These are phyloP conservation scores for Talaromyces liani DNA, from an alignment of 495 filamentous ascomycete genomes.

Conservation along the genomic window DNA sequence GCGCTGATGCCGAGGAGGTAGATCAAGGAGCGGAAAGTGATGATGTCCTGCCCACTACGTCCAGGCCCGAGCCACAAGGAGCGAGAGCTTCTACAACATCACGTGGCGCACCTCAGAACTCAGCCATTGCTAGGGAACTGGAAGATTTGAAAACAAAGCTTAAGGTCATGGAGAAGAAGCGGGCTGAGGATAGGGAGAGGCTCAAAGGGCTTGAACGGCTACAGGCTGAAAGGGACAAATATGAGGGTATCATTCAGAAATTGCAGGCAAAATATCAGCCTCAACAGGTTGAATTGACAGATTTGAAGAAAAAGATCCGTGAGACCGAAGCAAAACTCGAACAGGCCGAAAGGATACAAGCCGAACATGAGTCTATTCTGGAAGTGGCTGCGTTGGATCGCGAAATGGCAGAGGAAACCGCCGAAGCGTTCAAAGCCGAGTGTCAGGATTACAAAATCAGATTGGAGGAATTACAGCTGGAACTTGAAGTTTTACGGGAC, in stretches of 20 bases:
- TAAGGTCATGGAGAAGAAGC: conserved; percentile 71
- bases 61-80: not conserved
- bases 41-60: not conserved
- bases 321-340: conserved; percentile 63
- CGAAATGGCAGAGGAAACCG: conserved; percentile 94
- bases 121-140: conserved; percentile 54
- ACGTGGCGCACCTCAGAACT: conserved; percentile 19
- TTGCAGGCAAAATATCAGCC: conserved; percentile 83
- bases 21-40: conserved; percentile 20
- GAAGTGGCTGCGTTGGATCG: conserved; percentile 86
- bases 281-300: conserved; percentile 71
- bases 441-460: conserved; percentile 67
- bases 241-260: conserved; percentile 84
- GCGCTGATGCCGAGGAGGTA: conserved; percentile 19
- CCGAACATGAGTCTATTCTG: conserved; percentile 73
- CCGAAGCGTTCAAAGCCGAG: conserved; percentile 73
- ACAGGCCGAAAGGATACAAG: conserved; percentile 63
- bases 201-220: conserved; percentile 70
- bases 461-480: conserved; percentile 77
- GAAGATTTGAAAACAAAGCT: conserved; percentile 77
- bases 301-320: conserved; percentile 68
- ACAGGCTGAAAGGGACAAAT: conserved; percentile 75
- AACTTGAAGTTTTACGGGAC: conserved; percentile 78
- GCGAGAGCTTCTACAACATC: not conserved
- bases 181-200: conserved; percentile 80